Evolutionary conservation across 106 monocot genomes (phyloP).

Genomic region (Dioscorea zingiberensis): DNA sequence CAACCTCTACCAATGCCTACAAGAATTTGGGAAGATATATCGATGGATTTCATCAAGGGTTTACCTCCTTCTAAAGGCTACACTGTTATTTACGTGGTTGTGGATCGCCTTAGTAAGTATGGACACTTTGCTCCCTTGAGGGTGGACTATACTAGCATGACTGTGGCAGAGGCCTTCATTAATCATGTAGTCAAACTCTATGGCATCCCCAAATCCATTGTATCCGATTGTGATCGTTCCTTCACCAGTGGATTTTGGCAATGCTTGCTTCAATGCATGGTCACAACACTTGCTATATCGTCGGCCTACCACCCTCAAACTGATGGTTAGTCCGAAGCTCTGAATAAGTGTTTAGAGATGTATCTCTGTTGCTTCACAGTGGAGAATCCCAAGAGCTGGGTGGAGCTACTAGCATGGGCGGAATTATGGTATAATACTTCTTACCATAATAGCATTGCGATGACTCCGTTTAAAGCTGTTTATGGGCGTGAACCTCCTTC

Average conservation of each 20-base stretch:
- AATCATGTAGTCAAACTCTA: neutral
- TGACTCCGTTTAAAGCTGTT: neutral
- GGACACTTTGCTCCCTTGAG: neutral
- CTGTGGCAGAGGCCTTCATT: neutral
- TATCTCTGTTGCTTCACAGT: neutral
- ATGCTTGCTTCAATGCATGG: neutral
- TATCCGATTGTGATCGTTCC: neutral
- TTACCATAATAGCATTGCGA: neutral
- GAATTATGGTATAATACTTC: neutral
- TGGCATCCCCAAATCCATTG: neutral
- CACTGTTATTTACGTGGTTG: neutral
- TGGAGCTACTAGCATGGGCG: neutral
- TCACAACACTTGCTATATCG: neutral
- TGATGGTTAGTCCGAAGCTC: neutral
- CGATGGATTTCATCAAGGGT: slow-evolving; percentile 6
- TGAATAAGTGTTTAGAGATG: neutral
- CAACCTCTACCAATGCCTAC: neutral
- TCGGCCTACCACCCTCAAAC: neutral
- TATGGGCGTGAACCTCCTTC: neutral
- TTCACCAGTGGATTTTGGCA: neutral
- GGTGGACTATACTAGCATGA: neutral
- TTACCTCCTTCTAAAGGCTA: neutral
- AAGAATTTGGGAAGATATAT: neutral
- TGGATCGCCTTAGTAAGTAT: slow-evolving; percentile 7
- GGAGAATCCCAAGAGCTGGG: neutral